Conservation (phyloP, 2,329 filamentous ascomycete species). For the Arthrobotrys iridis region DNA sequence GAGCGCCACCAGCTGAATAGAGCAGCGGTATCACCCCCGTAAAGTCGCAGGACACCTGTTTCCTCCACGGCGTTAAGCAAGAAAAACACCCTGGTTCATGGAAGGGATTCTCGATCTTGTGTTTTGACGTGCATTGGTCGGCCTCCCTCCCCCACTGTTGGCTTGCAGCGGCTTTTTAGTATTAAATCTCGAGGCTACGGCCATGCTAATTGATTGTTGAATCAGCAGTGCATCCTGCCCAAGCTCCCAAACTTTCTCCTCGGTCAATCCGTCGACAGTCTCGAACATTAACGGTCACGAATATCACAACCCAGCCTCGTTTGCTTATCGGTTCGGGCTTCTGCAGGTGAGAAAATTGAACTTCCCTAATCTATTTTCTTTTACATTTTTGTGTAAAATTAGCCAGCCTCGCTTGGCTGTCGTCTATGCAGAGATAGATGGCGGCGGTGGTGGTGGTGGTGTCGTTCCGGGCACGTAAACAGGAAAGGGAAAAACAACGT, state of each 20-base stretch:
- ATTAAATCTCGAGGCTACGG: conserved; percentile 36
- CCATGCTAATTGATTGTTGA: no score
- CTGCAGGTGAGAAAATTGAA: conserved; percentile 7
- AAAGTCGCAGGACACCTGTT: neutral
- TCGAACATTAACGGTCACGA: conserved; percentile 18
- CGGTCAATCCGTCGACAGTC: conserved; percentile 27
- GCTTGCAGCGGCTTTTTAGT: neutral
- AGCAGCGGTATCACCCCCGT: neutral
- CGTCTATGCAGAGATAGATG: neutral
- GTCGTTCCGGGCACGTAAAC: neutral
- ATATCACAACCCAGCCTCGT: neutral
- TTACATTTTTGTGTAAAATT: no score
- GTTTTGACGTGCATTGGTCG: conserved; percentile 48
- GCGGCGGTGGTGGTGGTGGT: neutral
- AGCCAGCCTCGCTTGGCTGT: neutral
- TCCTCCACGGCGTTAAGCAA: conserved; percentile 49
- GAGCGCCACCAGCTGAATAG: conserved; percentile 49
- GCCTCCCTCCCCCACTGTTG: conserved; percentile 24
- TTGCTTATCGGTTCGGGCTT: conserved; percentile 12
- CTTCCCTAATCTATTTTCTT: neutral
- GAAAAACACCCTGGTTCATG: conserved; percentile 28
- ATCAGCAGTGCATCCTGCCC: conserved; percentile 32
- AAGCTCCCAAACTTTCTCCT: conserved; percentile 30
- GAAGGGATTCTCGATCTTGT: conserved; percentile 33
- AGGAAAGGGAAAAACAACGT: neutral